Evolutionary conservation across 225 moss, liverwort and hornwort species (phyloP).

Genomic region (Lunularia cruciata): DNA sequence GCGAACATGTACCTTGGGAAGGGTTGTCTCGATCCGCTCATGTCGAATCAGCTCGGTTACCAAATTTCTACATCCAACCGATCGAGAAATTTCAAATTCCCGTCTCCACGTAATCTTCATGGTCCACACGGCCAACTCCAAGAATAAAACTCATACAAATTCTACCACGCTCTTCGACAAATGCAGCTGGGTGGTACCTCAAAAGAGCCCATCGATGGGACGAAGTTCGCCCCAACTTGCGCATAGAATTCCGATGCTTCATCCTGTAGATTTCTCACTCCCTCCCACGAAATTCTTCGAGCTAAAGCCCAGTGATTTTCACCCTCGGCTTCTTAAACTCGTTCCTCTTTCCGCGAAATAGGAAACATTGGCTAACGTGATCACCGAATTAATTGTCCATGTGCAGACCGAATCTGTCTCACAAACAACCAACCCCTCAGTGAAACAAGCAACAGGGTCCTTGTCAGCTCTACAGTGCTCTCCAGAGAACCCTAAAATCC

Average conservation of each 20-base stretch:
- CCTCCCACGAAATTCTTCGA: neutral
- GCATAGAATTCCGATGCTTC: slow-evolving; percentile 92
- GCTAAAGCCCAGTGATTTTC: neutral
- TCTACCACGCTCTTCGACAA: neutral
- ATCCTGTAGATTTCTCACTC: slow-evolving; percentile 33
- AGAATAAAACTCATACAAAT: neutral
- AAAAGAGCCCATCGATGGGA: slow-evolving; percentile 81
- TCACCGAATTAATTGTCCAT: neutral
- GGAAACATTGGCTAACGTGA: neutral
- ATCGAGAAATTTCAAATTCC: neutral
- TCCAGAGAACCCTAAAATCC: slow-evolving; percentile 8
- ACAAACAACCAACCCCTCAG: neutral
- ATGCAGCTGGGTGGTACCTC: slow-evolving; percentile 40
- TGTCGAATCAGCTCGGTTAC: slow-evolving; percentile 94
- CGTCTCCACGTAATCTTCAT: neutral
- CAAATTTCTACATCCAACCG: slow-evolving; percentile 50
- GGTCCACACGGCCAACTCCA: neutral
- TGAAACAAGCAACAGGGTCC: neutral
- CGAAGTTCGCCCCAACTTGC: slow-evolving; percentile 89
- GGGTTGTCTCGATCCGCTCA: slow-evolving; percentile 90
- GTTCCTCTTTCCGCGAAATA: neutral
- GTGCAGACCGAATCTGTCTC: neutral
- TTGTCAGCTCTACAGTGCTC: neutral
- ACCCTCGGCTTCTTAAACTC: neutral
- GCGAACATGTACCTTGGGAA: slow-evolving; percentile 62